These are phyloP conservation scores for Prunus armeniaca DNA, from an alignment of 306 rosid genomes.

Conservation along the genomic window DNA sequence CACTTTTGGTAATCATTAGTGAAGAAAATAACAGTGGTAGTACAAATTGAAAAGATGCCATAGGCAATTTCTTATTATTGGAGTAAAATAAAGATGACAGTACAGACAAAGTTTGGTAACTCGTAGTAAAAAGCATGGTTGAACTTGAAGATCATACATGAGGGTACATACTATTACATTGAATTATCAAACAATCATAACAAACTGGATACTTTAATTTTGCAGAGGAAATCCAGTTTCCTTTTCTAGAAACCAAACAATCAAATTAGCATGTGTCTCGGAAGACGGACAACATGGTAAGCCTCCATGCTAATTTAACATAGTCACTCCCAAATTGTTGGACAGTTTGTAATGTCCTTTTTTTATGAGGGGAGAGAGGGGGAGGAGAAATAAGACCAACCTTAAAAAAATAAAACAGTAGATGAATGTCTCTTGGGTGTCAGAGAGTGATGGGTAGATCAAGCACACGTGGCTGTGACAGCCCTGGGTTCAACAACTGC, in stretches of 20 bases:
- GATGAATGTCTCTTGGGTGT: neutral
- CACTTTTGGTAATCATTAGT: too few species aligned
- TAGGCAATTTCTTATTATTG: too few species aligned
- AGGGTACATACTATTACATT: neutral
- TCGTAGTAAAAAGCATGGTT: too few species aligned
- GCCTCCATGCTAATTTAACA: neutral
- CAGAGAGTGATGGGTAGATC: neutral
- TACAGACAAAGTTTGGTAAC: too few species aligned
- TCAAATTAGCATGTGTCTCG: neutral
- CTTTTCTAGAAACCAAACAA: neutral
- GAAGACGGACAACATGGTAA: neutral
- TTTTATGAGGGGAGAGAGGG: neutral
- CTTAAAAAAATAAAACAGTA: neutral
- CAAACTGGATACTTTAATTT: neutral
- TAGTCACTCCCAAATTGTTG: neutral
- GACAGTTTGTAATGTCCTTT: neutral
- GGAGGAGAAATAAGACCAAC: neutral
- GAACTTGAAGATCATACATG: too few species aligned
- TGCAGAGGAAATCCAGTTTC: neutral
- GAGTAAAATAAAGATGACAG: too few species aligned
- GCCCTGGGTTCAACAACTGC: conserved; percentile 33
- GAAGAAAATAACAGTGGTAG: too few species aligned
- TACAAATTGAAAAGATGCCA: too few species aligned
- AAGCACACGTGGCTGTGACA: conserved; percentile 36
- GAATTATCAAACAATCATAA: neutral